These are phyloP conservation scores for Rhynchosporium graminicola DNA, from an alignment of 2,329 filamentous ascomycete genomes.

Conservation along the genomic window DNA sequence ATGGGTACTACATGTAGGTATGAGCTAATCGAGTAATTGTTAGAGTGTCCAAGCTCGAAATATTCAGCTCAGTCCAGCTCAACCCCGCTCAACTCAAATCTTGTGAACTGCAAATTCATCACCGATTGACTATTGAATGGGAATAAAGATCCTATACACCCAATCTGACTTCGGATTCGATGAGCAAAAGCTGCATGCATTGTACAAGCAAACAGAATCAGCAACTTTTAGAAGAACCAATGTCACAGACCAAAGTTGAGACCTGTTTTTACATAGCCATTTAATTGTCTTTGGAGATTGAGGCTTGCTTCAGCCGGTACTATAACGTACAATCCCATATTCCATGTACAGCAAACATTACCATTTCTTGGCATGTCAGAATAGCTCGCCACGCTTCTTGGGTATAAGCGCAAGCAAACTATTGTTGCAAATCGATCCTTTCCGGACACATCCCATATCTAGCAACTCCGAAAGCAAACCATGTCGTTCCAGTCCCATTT, in stretches of 20 bases:
- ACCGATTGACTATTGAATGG: no score
- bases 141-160: no score
- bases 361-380: not conserved
- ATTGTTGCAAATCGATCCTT: constrained; percentile 3
- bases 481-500: constrained; percentile 1
- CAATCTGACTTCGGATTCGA: no score
- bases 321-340: not conserved
- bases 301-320: not conserved
- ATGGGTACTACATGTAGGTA: no score
- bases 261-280: not conserved
- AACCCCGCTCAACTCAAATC: no score
- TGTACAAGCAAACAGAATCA: no score
- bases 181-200: no score
- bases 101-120: no score
- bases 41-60: no score
- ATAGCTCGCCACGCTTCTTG: constrained; percentile 10
- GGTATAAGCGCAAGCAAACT: constrained; percentile 15
- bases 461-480: constrained; percentile 12
- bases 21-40: no score
- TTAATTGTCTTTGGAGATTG: constrained; percentile 18
- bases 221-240: no score
- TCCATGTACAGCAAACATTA: constrained; percentile 8
- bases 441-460: not conserved
- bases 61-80: no score
- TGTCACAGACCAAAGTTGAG: not conserved